These are phyloP conservation scores for Quercus dentata DNA, from an alignment of 306 rosid genomes.

Conservation along the genomic window DNA sequence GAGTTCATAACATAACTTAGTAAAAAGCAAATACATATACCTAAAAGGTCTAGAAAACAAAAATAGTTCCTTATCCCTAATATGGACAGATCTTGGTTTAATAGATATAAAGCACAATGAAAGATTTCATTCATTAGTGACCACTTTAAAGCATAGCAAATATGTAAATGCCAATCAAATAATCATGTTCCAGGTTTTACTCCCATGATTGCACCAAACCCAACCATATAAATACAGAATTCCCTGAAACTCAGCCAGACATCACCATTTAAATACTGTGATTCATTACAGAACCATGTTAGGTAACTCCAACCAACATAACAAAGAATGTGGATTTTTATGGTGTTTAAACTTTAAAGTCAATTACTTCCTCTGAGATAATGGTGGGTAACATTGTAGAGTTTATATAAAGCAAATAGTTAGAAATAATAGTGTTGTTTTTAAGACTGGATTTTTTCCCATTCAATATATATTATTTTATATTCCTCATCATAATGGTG, in stretches of 20 bases:
- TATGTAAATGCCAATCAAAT: neutral
- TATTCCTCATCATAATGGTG: neutral
- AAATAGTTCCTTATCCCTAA: neutral
- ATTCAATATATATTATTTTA: neutral
- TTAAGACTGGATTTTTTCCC: neutral
- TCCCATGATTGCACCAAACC: neutral
- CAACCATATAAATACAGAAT: neutral
- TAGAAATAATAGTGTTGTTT: neutral
- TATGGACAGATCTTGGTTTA: neutral
- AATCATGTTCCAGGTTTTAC: neutral
- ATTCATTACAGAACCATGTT: neutral
- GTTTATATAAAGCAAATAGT: neutral
- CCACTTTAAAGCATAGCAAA: neutral
- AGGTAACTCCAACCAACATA: neutral
- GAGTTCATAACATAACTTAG: constrained; percentile 6
- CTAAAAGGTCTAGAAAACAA: neutral
- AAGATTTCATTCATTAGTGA: neutral
- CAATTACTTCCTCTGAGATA: neutral
- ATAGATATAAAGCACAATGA: neutral
- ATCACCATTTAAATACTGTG: neutral
- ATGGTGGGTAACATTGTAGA: neutral
- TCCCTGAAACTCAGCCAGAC: neutral
- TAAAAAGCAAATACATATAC: constrained; percentile 9
- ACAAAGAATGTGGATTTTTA: neutral
- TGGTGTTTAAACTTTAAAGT: neutral